Evolutionary conservation across 306 rosid genomes (phyloP).

Genomic region (Pyrus pyrifolia): DNA sequence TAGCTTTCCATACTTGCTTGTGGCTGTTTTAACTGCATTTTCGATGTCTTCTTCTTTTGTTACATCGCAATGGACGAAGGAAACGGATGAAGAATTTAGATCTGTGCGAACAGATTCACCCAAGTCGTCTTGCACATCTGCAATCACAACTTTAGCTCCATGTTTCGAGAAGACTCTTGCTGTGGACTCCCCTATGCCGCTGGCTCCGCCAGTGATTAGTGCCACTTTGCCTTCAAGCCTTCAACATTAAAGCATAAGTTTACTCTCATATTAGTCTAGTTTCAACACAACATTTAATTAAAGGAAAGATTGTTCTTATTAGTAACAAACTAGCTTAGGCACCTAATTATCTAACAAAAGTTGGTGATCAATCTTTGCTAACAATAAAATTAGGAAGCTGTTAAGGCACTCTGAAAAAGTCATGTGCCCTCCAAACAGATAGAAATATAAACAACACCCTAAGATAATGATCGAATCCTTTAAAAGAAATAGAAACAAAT

Average conservation of each 20-base stretch:
- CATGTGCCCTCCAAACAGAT: too few species aligned
- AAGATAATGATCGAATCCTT: too few species aligned
- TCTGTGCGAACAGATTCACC: slow-evolving; percentile 24
- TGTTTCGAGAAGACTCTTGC: slow-evolving; percentile 40
- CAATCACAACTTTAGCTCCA: slow-evolving; percentile 42
- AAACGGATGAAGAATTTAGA: background rate
- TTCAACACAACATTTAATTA: background rate
- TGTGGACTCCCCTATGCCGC: slow-evolving; percentile 47
- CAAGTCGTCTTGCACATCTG: slow-evolving; percentile 33
- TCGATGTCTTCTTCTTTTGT: slow-evolving; percentile 29
- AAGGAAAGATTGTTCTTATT: too few species aligned
- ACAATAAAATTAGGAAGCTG: too few species aligned
- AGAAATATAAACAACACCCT: too few species aligned
- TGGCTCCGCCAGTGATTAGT: slow-evolving; percentile 41
- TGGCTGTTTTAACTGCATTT: slow-evolving; percentile 17
- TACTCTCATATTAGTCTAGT: background rate
- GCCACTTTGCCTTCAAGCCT: slow-evolving; percentile 65
- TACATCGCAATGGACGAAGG: slow-evolving; percentile 47
- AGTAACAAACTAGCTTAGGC: background rate
- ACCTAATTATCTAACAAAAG: background rate
- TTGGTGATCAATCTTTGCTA: too few species aligned
- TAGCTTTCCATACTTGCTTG: slow-evolving; percentile 31
- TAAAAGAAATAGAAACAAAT: too few species aligned
- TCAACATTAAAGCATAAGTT: too few species aligned
- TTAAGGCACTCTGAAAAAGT: too few species aligned